phyloP scores from a whole-genome alignment of 1,139 yeast species.

The Candida sanyaensis region DNA sequence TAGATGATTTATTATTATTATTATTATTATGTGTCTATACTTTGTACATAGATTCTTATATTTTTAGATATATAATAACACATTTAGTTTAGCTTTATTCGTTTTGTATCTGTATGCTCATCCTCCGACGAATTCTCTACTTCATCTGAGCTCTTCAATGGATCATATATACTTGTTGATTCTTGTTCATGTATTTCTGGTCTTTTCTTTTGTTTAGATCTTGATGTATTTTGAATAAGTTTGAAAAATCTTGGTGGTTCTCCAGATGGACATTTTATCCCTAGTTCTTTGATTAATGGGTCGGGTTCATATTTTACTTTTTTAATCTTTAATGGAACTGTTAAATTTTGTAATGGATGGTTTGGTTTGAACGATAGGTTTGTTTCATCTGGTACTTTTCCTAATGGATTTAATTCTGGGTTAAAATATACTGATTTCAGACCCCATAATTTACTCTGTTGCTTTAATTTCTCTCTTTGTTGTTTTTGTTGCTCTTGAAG shows the following conservation, averaged over 20 bases:
- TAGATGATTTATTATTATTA: background rate
- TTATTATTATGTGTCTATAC: background rate
- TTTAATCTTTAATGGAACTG: slow-evolving; percentile 24
- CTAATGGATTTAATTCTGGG: slow-evolving; percentile 49
- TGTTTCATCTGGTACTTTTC: slow-evolving; percentile 35
- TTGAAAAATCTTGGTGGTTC: slow-evolving; percentile 45
- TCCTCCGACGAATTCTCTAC: slow-evolving; percentile 7
- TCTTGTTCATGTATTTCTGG: background rate
- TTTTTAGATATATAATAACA: slow-evolving; percentile 3
- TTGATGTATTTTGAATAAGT: slow-evolving; percentile 30
- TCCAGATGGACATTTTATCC: slow-evolving; percentile 37
- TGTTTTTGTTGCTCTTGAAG: slow-evolving; percentile 19
- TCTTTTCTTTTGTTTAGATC: slow-evolving; percentile 3
- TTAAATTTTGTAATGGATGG: slow-evolving; percentile 24
- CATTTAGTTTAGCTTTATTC: slow-evolving; percentile 7
- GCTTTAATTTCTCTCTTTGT: slow-evolving; percentile 17
- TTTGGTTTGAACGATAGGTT: background rate
- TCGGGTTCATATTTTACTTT: slow-evolving; percentile 23
- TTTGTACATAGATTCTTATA: slow-evolving; percentile 14
- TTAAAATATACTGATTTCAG: slow-evolving; percentile 42
- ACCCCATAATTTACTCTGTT: slow-evolving; percentile 38
- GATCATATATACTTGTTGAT: slow-evolving; percentile 1
- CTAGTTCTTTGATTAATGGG: slow-evolving; percentile 26
- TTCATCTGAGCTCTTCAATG: background rate
- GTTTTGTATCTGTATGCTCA: slow-evolving; percentile 4